Evolutionary conservation across 768 basidiomycete genomes (phyloP), one percentile per base, ranked within the genome.

Genomic region (Strobilomyces confusus): DNA sequence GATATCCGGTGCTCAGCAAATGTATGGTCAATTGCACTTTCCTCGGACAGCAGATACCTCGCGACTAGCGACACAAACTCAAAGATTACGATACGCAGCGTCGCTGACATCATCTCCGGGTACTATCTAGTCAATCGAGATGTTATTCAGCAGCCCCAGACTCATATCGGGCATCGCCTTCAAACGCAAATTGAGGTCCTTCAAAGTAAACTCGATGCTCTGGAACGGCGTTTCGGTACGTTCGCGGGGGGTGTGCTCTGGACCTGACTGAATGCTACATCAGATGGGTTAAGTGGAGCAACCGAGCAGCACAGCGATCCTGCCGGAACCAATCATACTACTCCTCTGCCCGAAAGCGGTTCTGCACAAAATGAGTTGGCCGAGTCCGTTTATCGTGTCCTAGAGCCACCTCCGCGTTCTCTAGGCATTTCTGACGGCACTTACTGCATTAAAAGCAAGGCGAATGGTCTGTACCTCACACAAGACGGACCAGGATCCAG

Each of bases 21-120:
- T 5, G 9, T 52, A 14, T 14, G 44, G 9, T 15, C 55, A 7
- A 52, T 54, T 8, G 56, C 58, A 5, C 30, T 59, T 8, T 59
- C 58, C 12, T 9, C 17, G 8, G 45, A 59, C 12, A 32, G 38
- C 17, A 44, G n/a, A 2, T 25, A 26, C 23, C 15, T 59, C 17
- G 33, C 52, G 1, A 54, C 44, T 1, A 4, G 52, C 15, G 51
- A 48, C 3, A 19, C 13, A 2, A 17, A 37, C 15, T 22, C 20
- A 0, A 53, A 33, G 25, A 51, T 59, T 1, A 48, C 37, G 0
- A 4, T 57, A n/a, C 46, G 19, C 20, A 41, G 42, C 36, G 38
- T 59, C 22, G 4, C 22, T 0, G 30, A 54, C 29, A 42, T 43
- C 40, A 26, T 41, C 3, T 40, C 52, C 38, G 11, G 11, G 4